Conservation (phyloP, 148 eudicot genomes). For the Vaccinium darrowii region DNA sequence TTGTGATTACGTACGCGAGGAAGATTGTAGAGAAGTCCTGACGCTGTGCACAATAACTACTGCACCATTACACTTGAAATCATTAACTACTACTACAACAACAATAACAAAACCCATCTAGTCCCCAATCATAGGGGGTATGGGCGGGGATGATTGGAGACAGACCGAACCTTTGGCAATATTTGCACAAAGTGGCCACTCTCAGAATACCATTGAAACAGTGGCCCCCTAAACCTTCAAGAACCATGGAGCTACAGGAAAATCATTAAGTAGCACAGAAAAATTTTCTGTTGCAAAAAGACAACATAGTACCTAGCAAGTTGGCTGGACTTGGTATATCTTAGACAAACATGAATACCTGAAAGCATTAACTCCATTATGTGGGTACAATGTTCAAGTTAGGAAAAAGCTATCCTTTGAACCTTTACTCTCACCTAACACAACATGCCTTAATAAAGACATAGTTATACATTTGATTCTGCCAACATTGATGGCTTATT, state of each 20-base stretch:
- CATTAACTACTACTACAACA: too few species aligned
- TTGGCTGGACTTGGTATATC: background rate
- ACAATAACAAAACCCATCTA: too few species aligned
- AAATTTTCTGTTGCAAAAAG: background rate
- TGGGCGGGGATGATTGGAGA: too few species aligned
- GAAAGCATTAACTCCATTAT: background rate
- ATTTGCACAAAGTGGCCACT: too few species aligned
- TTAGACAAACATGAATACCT: background rate
- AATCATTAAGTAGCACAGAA: background rate
- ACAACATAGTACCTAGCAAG: slow-evolving; percentile 7
- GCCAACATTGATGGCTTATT: background rate
- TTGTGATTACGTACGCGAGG: background rate
- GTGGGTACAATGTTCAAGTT: background rate
- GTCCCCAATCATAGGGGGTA: too few species aligned
- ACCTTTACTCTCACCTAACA: background rate
- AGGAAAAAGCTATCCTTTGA: background rate
- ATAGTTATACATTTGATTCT: background rate
- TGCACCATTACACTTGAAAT: background rate
- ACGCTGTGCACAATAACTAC: background rate
- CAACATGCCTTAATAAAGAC: background rate
- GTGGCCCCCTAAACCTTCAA: too few species aligned
- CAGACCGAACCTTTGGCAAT: too few species aligned
- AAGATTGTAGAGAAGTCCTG: background rate
- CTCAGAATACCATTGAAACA: too few species aligned
- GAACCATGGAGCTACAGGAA: too few species aligned